Evolutionary conservation across 352 stramenopile species (phyloP), one percentile per base, ranked within the genome.

Genomic region (Elongisporangium anandrum): DNA sequence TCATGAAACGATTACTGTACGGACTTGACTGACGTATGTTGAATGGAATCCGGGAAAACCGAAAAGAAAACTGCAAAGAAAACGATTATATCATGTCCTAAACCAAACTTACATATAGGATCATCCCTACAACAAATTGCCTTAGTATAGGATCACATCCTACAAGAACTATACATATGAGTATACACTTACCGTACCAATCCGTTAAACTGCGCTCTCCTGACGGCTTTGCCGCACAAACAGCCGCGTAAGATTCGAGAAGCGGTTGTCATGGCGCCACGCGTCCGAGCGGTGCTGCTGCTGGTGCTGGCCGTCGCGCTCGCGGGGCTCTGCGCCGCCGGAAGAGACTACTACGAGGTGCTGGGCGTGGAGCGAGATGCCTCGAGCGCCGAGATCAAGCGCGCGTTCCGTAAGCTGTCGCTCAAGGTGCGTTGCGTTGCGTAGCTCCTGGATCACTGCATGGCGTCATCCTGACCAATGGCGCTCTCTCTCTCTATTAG

Each of bases 381-480:
- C 9, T 89, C 83, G 17, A 68, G 65, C 0, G 69, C 76, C 24
- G 83, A 93, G 58, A 93, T 91, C 69, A 93, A 93, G 65, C 78
- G 79, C 45, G 81, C 83, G 12, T 97, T 96, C 65, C 77, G 87
- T 61, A 95, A 95, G 68, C 70, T 97, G 34, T 95, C 89, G 56
- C 72, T 97, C 58, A 95, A 96, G 73, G 82, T 92, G 52, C 19
- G 20, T 6, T n/a, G n/a, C n/a, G 20, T 50, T 12, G 8, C 19
- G 29, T 4, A 49, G 23, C 39, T 60, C 41, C 47, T 47, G 51
- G 21, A 48, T 56, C 17, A 24, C 9, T 24, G 21, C 9, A 47
- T 8, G 29, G 58, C 58, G 52, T 10, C n/a, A 63, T 45, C 49
- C 12, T 56, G 41, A 20, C 29, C 24, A 34, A 34, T 34, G 24